A percentile compares a stretch with the other conserved stretches of the same genome.
Conservation (phyloP, 352 stramenopile species). For the Pythium angustatum region DNA sequence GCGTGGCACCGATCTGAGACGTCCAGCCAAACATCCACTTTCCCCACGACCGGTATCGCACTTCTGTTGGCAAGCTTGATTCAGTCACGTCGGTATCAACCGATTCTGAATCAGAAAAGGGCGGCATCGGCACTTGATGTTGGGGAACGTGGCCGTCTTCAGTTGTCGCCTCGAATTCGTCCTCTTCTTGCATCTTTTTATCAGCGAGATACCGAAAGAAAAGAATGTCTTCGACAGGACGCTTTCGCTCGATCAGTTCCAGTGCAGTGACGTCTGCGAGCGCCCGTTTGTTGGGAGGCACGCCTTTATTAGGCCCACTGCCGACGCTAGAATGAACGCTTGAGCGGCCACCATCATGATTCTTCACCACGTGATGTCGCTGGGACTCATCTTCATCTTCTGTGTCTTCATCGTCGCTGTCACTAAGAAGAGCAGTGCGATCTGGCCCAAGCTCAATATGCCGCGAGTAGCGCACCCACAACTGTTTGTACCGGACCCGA, state of each 20-base stretch:
- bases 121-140: constrained; percentile 41
- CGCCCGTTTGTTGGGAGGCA: background rate
- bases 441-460: constrained; percentile 33
- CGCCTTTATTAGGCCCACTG: constrained; percentile 8
- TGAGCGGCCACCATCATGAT: constrained; percentile 4
- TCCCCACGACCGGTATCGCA: constrained; percentile 78
- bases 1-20: constrained; percentile 54
- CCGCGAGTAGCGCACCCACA: constrained; percentile 53
- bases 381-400: constrained; percentile 26
- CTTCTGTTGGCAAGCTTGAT: constrained; percentile 65
- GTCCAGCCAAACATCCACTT: constrained; percentile 89
- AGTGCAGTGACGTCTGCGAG: constrained; percentile 30
- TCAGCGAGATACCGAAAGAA: constrained; percentile 86
- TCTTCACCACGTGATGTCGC: constrained; percentile 2
- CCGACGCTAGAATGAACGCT: constrained; percentile 19
- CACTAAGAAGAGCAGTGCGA: constrained; percentile 41
- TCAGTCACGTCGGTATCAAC: constrained; percentile 79
- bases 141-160: background rate
- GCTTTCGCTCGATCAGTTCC: constrained; percentile 73
- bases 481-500: constrained; percentile 63
- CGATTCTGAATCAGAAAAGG: constrained; percentile 77
- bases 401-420: constrained; percentile 67
- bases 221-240: constrained; percentile 78
- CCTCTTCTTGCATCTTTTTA: constrained; percentile 36
- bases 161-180: background rate